Evolutionary conservation across 73 alveolate species (phyloP), one percentile per base, ranked within the genome.

Genomic region (Breviolum minutum): DNA sequence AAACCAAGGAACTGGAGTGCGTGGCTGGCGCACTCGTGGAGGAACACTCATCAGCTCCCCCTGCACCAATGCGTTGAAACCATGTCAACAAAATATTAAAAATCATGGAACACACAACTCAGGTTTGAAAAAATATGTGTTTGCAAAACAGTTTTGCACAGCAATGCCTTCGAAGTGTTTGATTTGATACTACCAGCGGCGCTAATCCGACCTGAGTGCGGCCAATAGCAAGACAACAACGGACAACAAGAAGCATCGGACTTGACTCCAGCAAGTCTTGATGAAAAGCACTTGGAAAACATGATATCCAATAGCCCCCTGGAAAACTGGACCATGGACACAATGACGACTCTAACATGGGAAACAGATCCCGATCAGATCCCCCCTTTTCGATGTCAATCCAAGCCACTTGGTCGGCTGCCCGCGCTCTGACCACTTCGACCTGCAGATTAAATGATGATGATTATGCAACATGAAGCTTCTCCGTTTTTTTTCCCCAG

Each of bases 351-450:
- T 40, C 54, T 40, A 3, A 40, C 54, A 40, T 40, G 54, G 54
- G 54, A 40, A 40, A 40, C 54, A 40, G 54, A 40, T 40, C 29
- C 27, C 27, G 60, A 77, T 40, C 54, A 40, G 14, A 24, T 73
- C 40, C 26, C 81, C 8, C 12, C 8, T 12, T 19, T 24, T 71
- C 2, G 26, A 12, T 71, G 81, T 71, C 81, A 71, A 71, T 22
- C 68, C 68, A 80, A 80, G 88, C 22, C 10, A 54, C 98, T 92
- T 26, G 74, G 98, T 62, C 98, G 98, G 98, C 98, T 92, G 80
- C 98, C 98, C 5, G 62, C 98, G 29, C 98, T 92, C 98, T 92
- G 90, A 40, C 98, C 98, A 61, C 91, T 92, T 60, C 98, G 89
- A 10, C 98, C 98, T 92, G 77, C 73, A 83, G 61, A 7, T 17